Conservation (phyloP, 2,329 filamentous ascomycete species). For the Trichoderma sp. region DNA sequence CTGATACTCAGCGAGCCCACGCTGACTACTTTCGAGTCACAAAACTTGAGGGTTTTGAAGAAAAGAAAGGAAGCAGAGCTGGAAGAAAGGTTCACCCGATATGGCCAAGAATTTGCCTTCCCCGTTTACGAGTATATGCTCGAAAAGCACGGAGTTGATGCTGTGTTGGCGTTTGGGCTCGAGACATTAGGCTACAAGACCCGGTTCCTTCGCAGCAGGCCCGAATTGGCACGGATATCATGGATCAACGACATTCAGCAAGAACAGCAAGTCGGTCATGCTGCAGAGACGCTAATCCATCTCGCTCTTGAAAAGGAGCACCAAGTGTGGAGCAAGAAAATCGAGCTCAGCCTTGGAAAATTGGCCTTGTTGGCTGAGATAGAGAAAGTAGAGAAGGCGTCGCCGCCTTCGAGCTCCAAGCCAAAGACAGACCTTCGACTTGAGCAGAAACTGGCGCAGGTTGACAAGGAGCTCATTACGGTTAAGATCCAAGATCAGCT, state of each 20-base stretch:
- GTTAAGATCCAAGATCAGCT: constrained; percentile 79
- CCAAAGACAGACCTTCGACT: constrained; percentile 38
- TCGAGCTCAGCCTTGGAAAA: constrained; percentile 87
- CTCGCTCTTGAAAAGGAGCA: constrained; percentile 72
- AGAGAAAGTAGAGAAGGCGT: constrained; percentile 43
- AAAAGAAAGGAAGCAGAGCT: constrained; percentile 46
- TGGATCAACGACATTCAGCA: constrained; percentile 93
- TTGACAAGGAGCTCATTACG: constrained; percentile 66
- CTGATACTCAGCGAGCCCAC: constrained; percentile 31
- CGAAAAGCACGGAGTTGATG: constrained; percentile 62
- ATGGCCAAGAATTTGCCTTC: constrained; percentile 67
- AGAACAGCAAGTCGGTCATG: constrained; percentile 73
- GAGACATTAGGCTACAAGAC: constrained; percentile 74
- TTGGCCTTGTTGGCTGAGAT: constrained; percentile 70
- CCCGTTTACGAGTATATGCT: constrained; percentile 82
- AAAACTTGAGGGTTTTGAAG: constrained; percentile 38
- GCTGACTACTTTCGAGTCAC: constrained; percentile 33
- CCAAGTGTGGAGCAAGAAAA: constrained; percentile 89
- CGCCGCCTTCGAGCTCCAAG: constrained; percentile 37
- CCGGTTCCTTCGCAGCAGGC: constrained; percentile 71
- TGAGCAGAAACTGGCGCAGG: constrained; percentile 49
- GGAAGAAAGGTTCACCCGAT: constrained; percentile 62
- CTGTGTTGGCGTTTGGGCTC: constrained; percentile 69
- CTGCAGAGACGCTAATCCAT: constrained; percentile 68
- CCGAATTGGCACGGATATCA: constrained; percentile 72